A percentile compares a stretch with the other conserved stretches of the same genome.
Evolutionary conservation across 345 rosid species (phyloP).

Genomic region (Gossypium raimondii): DNA sequence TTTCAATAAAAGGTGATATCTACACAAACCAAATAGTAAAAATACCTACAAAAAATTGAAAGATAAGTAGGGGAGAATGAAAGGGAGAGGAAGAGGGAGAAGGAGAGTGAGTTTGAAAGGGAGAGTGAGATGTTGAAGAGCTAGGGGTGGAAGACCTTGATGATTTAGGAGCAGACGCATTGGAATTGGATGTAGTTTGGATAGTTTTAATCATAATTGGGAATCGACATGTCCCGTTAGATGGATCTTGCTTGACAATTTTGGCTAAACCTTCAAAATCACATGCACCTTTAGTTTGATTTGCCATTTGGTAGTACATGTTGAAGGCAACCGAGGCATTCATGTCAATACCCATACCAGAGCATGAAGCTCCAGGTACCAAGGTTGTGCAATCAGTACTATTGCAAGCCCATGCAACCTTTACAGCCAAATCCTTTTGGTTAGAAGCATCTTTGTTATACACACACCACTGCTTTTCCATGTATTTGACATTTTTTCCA

Average conservation of each 20-base stretch:
- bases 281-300: constrained; percentile 56
- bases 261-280: constrained; percentile 55
- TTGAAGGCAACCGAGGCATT: constrained; percentile 73
- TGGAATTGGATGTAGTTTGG: background rate
- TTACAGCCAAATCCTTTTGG: constrained; percentile 30
- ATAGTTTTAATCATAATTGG: constrained; percentile 29
- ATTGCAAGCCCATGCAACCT: constrained; percentile 37
- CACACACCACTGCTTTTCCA: constrained; percentile 56
- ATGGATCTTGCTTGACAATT: constrained; percentile 39
- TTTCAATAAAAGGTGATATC: background rate
- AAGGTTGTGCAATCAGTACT: background rate
- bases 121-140: background rate
- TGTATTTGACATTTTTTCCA: constrained; percentile 56
- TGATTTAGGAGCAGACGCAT: background rate
- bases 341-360: constrained; percentile 18
- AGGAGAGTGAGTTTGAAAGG: background rate
- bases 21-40: background rate
- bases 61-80: background rate
- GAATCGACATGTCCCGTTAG: constrained; percentile 45
- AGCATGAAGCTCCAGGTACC: constrained; percentile 41
- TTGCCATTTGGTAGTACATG: constrained; percentile 54
- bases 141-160: background rate
- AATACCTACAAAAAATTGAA: background rate
- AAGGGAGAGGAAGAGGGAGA: background rate
- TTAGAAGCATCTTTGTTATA: constrained; percentile 28